Evolutionary conservation across 768 basidiomycete species (phyloP).

Genomic region (Kondoa subrosea): DNA sequence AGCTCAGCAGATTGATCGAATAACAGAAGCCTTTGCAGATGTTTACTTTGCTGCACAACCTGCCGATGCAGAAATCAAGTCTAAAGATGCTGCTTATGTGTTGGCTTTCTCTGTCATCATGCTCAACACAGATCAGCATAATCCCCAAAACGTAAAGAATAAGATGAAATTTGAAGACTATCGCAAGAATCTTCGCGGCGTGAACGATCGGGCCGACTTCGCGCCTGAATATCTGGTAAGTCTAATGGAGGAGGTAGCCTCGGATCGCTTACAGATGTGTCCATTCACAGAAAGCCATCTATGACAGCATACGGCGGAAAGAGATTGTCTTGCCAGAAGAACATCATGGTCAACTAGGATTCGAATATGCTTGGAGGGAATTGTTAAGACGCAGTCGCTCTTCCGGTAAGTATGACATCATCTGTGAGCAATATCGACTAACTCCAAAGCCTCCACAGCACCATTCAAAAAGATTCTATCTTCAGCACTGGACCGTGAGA

Average conservation of each 20-base stretch:
- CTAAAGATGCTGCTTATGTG: constrained; percentile 82
- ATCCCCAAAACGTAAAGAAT: constrained; percentile 78
- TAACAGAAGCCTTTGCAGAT: constrained; percentile 86
- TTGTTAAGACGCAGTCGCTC: constrained; percentile 60
- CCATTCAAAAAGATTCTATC: constrained; percentile 30
- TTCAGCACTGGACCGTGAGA: constrained; percentile 62
- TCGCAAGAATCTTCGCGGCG: constrained; percentile 72
- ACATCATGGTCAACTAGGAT: constrained; percentile 86
- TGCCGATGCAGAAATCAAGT: constrained; percentile 60
- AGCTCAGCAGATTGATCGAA: constrained; percentile 76
- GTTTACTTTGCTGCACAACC: constrained; percentile 73
- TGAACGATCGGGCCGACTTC: constrained; percentile 72
- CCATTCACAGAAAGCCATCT: constrained; percentile 56
- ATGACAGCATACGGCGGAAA: constrained; percentile 78
- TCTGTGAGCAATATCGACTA: constrained; percentile 2
- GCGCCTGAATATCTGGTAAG: constrained; percentile 66
- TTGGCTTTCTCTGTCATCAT: constrained; percentile 89
- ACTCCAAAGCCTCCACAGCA: neutral
- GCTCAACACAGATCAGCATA: constrained; percentile 95
- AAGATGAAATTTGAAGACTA: constrained; percentile 94
- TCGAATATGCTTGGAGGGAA: constrained; percentile 99
- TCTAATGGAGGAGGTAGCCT: neutral
- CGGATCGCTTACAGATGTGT: neutral
- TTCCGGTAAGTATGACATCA: constrained; percentile 4
- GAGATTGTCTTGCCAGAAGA: constrained; percentile 98